Conservation (phyloP, 805 yeast species). For the Grigorovia yakushimaensis region DNA sequence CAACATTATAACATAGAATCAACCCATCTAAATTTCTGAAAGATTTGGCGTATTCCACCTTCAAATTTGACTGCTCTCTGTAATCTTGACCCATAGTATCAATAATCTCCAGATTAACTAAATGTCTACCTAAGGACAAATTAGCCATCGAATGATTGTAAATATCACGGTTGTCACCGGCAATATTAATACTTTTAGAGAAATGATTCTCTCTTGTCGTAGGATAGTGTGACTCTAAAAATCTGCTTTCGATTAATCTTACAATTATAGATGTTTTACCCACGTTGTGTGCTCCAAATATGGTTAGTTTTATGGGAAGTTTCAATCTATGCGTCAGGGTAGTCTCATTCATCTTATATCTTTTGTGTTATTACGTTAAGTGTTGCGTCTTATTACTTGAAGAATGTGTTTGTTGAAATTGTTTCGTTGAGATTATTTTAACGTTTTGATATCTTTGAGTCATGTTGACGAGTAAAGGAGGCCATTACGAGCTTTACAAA, state of each 20-base stretch:
- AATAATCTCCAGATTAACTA: slow-evolving; percentile 51
- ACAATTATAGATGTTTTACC: slow-evolving; percentile 82
- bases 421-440: no score
- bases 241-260: slow-evolving; percentile 78
- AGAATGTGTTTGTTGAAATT: not conserved
- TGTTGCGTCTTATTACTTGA: no score
- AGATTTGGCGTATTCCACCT: slow-evolving; percentile 45
- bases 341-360: not conserved
- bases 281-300: slow-evolving; percentile 80
- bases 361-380: no score
- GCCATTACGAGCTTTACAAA: no score
- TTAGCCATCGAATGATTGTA: not conserved
- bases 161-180: slow-evolving; percentile 42
- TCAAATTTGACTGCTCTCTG: slow-evolving; percentile 62
- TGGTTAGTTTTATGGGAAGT: slow-evolving; percentile 54
- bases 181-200: slow-evolving; percentile 44
- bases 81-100: slow-evolving; percentile 89
- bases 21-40: slow-evolving; percentile 79
- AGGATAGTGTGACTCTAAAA: slow-evolving; percentile 83
- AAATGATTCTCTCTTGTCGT: slow-evolving; percentile 76
- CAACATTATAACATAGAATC: slow-evolving; percentile 70
- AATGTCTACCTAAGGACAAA: not conserved
- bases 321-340: not conserved
- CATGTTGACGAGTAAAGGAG: no score
- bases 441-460: no score